These are phyloP conservation scores for Pugionium dolabratum DNA, from an alignment of 345 rosid genomes.

Conservation along the genomic window DNA sequence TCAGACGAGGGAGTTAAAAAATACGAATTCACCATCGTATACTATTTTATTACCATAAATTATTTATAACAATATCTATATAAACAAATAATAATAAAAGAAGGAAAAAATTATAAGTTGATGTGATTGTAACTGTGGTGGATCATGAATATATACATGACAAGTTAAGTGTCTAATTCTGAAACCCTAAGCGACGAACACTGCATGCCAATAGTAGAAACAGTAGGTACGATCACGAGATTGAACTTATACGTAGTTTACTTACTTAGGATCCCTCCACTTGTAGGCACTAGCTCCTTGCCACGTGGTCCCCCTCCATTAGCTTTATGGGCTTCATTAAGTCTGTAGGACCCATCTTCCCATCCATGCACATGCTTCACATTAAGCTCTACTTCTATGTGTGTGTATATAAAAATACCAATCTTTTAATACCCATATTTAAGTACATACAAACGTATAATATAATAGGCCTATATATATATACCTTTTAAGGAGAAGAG, in stretches of 20 bases:
- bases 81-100: neutral
- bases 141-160: conserved; percentile 3
- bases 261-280: conserved; percentile 44
- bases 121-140: conserved; percentile 27
- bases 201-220: conserved; percentile 44
- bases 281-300: conserved; percentile 33
- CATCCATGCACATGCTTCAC: conserved; percentile 45
- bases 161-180: conserved; percentile 37
- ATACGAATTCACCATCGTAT: conserved; percentile 6
- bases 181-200: conserved; percentile 44
- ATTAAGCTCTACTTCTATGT: conserved; percentile 31
- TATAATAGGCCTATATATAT: conserved; percentile 34
- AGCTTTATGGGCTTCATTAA: conserved; percentile 40
- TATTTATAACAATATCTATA: neutral
- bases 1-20: no score
- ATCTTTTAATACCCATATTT: conserved; percentile 23
- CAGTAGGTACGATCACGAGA: conserved; percentile 45
- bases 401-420: conserved; percentile 23
- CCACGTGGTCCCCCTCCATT: conserved; percentile 40
- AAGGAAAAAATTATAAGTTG: neutral
- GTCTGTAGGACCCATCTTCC: conserved; percentile 30
- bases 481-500: conserved; percentile 32
- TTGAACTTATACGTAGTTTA: conserved; percentile 38
- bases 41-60: no score
- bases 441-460: conserved; percentile 30